Conservation (phyloP, 768 basidiomycete species). For the Tricholoma matsutake region DNA sequence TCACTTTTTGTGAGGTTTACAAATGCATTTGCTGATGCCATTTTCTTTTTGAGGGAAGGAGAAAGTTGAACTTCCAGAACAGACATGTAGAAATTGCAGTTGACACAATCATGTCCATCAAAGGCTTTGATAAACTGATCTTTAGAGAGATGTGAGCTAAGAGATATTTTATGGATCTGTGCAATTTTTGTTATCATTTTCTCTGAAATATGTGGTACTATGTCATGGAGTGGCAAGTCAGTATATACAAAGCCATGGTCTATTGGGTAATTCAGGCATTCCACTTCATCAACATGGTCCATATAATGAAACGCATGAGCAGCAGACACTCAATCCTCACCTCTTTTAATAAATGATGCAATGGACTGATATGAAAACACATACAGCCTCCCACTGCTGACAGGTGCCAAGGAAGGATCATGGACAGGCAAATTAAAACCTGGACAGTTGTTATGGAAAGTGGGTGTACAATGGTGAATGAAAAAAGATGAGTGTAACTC, state of each 20-base stretch:
- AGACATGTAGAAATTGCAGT: not conserved
- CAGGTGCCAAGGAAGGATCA: not conserved
- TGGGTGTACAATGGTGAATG: not conserved
- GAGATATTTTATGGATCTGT: not conserved
- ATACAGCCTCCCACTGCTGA: not conserved
- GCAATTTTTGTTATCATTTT: not conserved
- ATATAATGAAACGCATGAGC: not conserved
- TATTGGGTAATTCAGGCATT: not conserved
- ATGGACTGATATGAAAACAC: not conserved
- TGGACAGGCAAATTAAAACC: not conserved
- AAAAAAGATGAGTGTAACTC: not conserved
- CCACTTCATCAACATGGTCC: conserved; percentile 1
- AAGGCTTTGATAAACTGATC: not conserved
- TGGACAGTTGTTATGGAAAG: not conserved
- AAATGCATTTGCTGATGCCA: not conserved
- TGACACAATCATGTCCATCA: conserved; percentile 1
- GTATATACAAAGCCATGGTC: not conserved
- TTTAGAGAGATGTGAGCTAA: not conserved
- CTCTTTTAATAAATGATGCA: not conserved
- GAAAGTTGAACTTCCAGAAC: not conserved
- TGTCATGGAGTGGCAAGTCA: not conserved
- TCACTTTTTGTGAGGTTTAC: not conserved
- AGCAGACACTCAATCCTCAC: not conserved
- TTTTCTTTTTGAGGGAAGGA: not conserved
- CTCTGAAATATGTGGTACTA: not conserved